Base-by-base conservation (phyloP, 306 rosid genomes). In the Sicyos baderoa region DNA sequence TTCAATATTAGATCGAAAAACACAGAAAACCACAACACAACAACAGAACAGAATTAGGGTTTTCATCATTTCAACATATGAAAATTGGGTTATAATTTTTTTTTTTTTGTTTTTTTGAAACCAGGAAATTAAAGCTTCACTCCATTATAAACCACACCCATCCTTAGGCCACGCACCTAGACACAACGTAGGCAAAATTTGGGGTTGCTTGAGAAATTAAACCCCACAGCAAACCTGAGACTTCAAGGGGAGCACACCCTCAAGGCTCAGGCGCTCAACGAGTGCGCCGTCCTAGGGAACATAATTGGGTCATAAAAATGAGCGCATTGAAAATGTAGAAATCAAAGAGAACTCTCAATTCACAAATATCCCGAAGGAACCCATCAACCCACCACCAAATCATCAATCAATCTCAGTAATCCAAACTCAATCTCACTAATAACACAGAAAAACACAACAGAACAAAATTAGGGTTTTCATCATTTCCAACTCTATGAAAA, bases 1-100 rank as follows among this genome's bases (percentile, higher is more conserved):
- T 18, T 54, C 56, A 79, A 19, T 8, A 54, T 51, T 50, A 65
- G 7, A 47, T 23, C 58, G 69, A 35, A 32, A 22, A 75, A 51
- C 35, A 59, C 32, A 15, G 1, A 61, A 52, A 68, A 55, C 53
- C 16, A 54, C 27, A 50, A 15, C 13, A 11, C 9, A 11, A 54
- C 54, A 59, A 35, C 27, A 54, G 4, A 17, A 35, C 1, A 15
- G 6, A 42, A 45, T 19, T 23, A 40, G 54, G 72, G 14, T 15
- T 47, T 48, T 49, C 57, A 23, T 1, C 56, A 67, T 23, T 12
- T 15, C 71, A 66, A 22, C 71, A 6, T 5, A 18, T 21, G 5
- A 19, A 64, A 65, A 65, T 45, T 44, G 18, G 52, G 51, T 19
- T 25, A 25, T 25, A 25, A 25, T 25, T 25, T 25, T 25, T 25